Evolutionary conservation across 164 flowering plant genomes (phyloP), one percentile per base, ranked within the genome.

Genomic region (Euptelea pleiosperma): DNA sequence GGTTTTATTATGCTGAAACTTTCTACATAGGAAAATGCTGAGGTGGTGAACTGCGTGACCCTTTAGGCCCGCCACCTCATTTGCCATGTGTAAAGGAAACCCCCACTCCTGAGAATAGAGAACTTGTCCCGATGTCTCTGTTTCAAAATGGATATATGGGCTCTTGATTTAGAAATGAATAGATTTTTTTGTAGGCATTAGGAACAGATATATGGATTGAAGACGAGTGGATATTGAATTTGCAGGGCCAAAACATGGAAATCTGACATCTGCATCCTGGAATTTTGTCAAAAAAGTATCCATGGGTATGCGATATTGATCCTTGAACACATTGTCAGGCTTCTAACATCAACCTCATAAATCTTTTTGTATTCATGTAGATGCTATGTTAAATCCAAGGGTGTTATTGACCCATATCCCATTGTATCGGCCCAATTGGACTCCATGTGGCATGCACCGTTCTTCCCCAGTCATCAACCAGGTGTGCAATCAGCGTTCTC

Each of bases 401-500:
- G 91, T 89, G 49, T 62, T 92, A 31, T 71, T 92, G 75, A 89
- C 91, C 18, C 98, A 92, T 74, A 89, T 89, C 42, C 98, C 98
- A 28, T 64, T 92, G 53, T 83, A 85, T 74, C 95, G 98, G 28
- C 80, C 72, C 8, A 87, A 89, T 66, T 35, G 73, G 75, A 85
- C 96, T 58, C 35, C 73, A 3, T 92, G 96, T 73, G 98, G 98
- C 52, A 71, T 77, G 48, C 66, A 79, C 44, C 98, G 98, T 35
- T 63, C 73, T 61, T 85, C 93, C 24, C 72, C 80, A 55, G 48
- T 87, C 52, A 78, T 92, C 64, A 82, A 85, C 68, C 98, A 89
- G 96, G 98, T 92, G 58, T 11, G 10, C 14, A 45, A 11, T 6
- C 5, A 12, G 8, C 8, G 42, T 50, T 33, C 22, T 46, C 25